Base-by-base conservation (phyloP, 2,329 filamentous ascomycete genomes). In the Aspergillus pseudoglaucus region DNA sequence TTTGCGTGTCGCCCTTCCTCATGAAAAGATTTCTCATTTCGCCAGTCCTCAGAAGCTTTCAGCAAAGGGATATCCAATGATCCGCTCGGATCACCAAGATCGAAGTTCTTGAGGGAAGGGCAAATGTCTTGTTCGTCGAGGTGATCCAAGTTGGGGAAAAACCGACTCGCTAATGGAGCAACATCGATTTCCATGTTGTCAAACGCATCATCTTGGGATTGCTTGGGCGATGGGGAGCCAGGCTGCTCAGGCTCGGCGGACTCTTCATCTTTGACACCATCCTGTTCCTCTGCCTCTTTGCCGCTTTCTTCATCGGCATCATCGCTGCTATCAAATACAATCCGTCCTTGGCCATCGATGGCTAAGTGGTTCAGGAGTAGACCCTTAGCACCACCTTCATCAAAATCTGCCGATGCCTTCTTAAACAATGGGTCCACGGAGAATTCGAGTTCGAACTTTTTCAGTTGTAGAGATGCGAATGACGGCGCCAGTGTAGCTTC, bases 381-480 rank as follows among this genome's bases (percentile, higher is more conserved):
- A 17, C 93, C 93, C 69, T 97, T 98, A 48, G 93, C 93, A 48
- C 93, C 93, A 17, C 93, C 93, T 72, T 98, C 93, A 64, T 98
- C 93, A 56, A 98, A 98, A 72, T 98, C 93, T 39, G 93, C 93
- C 5, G 91, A 95, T 0, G 91, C 91, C 64, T 98, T 98, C 65
- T 98, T 98, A 79, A 98, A 98, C n/a, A 98, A 73, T 2, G 93
- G 93, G 63, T 98, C 93, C 4, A 98, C 91, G 0, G 90, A 84
- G 56, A 98, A 96, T 62, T 98, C 93, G 40, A 97, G 79, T 59
- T 98, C 93, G 61, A 98, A 90, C 69, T 97, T 98, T 71, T 98
- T 98, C 59, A 97, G 77, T 65, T 95, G 89, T 47, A 98, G 67
- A 15, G 90, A 84, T 38, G 85, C 82, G 67, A 97, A 97, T 0